phyloP scores from a whole-genome alignment of 2,329 filamentous ascomycete genomes.

The Xylariaceae sp. region DNA sequence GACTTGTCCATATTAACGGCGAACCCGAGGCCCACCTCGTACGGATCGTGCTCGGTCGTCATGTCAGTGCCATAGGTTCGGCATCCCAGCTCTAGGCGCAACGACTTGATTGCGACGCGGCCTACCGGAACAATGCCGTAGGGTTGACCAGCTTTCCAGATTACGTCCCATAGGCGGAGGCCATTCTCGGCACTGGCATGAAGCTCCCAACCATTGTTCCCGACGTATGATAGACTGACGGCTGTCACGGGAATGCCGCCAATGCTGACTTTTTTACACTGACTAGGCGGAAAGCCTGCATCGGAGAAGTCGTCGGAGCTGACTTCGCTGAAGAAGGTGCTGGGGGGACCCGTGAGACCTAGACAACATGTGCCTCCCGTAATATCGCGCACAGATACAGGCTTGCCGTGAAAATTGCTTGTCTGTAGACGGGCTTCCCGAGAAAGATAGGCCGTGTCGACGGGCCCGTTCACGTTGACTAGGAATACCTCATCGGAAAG shows the following conservation, averaged over 20 bases:
- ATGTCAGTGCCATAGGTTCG: constrained; percentile 18
- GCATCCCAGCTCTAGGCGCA: constrained; percentile 19
- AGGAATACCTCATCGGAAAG: constrained; percentile 16
- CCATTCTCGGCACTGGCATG: constrained; percentile 20
- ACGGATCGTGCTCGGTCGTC: constrained; percentile 19
- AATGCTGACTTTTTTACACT: constrained; percentile 18
- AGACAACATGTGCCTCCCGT: constrained; percentile 18
- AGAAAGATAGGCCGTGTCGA: constrained; percentile 19
- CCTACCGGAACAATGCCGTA: constrained; percentile 18
- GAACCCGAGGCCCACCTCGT: constrained; percentile 17
- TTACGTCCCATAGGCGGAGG: constrained; percentile 15
- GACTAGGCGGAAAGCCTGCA: constrained; percentile 16
- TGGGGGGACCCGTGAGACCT: constrained; percentile 17
- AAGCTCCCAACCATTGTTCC: constrained; percentile 18
- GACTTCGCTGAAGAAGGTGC: constrained; percentile 8
- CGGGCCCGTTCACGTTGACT: constrained; percentile 18
- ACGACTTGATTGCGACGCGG: constrained; percentile 17
- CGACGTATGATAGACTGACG: constrained; percentile 16
- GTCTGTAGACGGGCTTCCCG: constrained; percentile 17
- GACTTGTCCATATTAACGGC: constrained; percentile 18
- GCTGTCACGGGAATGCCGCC: constrained; percentile 17
- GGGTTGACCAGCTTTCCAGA: constrained; percentile 15
- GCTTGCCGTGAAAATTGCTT: constrained; percentile 1
- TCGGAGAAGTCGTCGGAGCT: constrained; percentile 18
- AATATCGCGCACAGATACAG: constrained; percentile 17